Evolutionary conservation across 768 basidiomycete genomes (phyloP), one percentile per base, ranked within the genome.

Genomic region (Podaxis rugospora): DNA sequence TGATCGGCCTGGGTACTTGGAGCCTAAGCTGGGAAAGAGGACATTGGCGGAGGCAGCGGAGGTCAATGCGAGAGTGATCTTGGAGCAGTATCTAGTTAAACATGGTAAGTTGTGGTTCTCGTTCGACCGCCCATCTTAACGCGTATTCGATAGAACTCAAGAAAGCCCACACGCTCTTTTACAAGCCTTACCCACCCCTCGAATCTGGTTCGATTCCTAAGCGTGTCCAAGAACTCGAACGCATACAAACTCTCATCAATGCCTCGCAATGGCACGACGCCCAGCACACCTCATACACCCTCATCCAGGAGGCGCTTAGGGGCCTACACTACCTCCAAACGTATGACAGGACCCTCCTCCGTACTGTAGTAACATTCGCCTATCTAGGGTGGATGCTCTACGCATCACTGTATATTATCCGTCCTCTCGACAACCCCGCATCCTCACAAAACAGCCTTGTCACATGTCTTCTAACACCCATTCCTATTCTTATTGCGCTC

Each of bases 271-370:
- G 83, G 79, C 63, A 67, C 10, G 71, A 77, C n/a, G 84, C 83
- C 0, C 81, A 87, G 36, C 64, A 69, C 10, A 69, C 71, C 23
- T 84, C 88, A 1, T 69, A 74, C 2, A 71, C 79, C 18, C 76
- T 92, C 10, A 86, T 90, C 49, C 62, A 78, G 37, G 66, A 75
- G 10, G 77, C 80, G 5, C 74, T 92, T 4, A 72, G 76, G 39
- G 92, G 91, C 0, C 72, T 92, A 35, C 84, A 86, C 32, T 93
- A 93, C 67, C 80, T 93, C 4, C 89, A 93, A 71, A 93, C 90
- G 69, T 94, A 93, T 70, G 91, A 95, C 68, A 85, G 90, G 16
- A 75, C 83, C 32, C 72, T 93, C 49, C 87, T 95, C 28, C 83
- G 86, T 14, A 74, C 68, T 2, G 84, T 94, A 63, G 92, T 93